Evolutionary conservation across 108 stramenopile genomes (phyloP).

Genomic region (Chaetoceros tenuissimus): DNA sequence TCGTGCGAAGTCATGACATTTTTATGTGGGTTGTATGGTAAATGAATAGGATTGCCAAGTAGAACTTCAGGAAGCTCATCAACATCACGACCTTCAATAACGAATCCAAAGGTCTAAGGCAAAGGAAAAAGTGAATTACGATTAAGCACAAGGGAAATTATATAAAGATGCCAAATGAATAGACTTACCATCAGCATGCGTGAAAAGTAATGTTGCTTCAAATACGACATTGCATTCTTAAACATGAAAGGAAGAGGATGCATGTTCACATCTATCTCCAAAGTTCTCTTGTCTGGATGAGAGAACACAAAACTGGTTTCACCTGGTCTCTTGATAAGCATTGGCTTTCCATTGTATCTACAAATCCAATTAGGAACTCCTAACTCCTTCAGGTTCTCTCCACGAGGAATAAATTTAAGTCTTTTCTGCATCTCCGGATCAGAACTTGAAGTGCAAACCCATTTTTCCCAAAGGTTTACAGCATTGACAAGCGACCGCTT

Average conservation of each 20-base stretch:
- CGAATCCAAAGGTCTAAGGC: conserved; percentile 74
- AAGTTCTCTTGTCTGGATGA: conserved; percentile 58
- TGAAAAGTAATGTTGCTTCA: conserved; percentile 68
- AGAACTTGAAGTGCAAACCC: conserved; percentile 58
- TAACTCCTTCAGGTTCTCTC: conserved; percentile 60
- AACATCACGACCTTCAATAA: conserved; percentile 70
- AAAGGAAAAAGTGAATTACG: too few species aligned
- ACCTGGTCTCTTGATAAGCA: conserved; percentile 74
- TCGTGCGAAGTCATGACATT: not conserved
- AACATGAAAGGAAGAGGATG: conserved; percentile 77
- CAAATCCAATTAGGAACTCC: conserved; percentile 70
- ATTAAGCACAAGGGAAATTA: not conserved
- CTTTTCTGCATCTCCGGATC: conserved; percentile 61
- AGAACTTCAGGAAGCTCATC: conserved; percentile 78
- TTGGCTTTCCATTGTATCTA: conserved; percentile 75
- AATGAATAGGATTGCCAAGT: conserved; percentile 31
- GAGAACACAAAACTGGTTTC: conserved; percentile 63
- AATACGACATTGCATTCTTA: conserved; percentile 69
- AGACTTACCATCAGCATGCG: conserved; percentile 33
- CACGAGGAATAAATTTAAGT: conserved; percentile 63
- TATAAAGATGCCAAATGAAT: not conserved
- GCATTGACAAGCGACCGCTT: conserved; percentile 61
- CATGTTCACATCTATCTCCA: conserved; percentile 77
- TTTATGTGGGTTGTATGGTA: not conserved
- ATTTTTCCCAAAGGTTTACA: conserved; percentile 69